Percentiles rank a stretch among this genome's conserved stretches.
These are phyloP conservation scores for Acanthochlamys bracteata DNA, from an alignment of 106 monocot species.

Conservation along the genomic window DNA sequence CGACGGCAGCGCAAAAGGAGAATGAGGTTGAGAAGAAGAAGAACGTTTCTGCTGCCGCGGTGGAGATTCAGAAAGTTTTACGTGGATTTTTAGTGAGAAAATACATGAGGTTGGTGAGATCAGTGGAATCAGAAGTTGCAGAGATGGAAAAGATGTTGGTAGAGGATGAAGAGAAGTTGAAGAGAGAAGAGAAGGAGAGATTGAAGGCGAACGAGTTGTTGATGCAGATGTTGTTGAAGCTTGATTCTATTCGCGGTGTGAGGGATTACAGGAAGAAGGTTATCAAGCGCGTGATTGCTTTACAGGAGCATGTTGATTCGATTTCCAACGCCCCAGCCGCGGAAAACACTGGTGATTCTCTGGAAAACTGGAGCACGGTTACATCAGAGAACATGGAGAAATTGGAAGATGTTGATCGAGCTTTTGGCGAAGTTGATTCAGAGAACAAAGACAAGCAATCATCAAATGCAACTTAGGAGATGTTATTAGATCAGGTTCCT, in stretches of 20 bases:
- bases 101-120: constrained; percentile 18
- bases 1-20: constrained; percentile 15
- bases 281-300: constrained; percentile 26
- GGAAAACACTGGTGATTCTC: neutral
- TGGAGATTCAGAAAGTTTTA: constrained; percentile 44
- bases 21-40: neutral
- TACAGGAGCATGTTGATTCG: constrained; percentile 43
- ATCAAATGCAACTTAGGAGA: too few relatives aligned
- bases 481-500: too few relatives aligned
- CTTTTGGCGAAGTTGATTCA: too few relatives aligned
- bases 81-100: constrained; percentile 62
- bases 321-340: neutral
- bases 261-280: constrained; percentile 50
- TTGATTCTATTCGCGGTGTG: constrained; percentile 46
- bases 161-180: constrained; percentile 24
- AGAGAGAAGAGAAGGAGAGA: constrained; percentile 31
- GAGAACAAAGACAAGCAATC: too few relatives aligned
- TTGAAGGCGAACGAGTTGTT: constrained; percentile 43
- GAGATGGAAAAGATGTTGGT: constrained; percentile 24
- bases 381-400: too few relatives aligned
- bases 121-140: constrained; percentile 22
- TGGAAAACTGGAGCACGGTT: too few relatives aligned
- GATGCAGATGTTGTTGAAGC: constrained; percentile 39
- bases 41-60: constrained; percentile 24
- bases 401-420: too few relatives aligned